Conservation (phyloP, 352 stramenopile species). For the Thalassiosira exigua region DNA sequence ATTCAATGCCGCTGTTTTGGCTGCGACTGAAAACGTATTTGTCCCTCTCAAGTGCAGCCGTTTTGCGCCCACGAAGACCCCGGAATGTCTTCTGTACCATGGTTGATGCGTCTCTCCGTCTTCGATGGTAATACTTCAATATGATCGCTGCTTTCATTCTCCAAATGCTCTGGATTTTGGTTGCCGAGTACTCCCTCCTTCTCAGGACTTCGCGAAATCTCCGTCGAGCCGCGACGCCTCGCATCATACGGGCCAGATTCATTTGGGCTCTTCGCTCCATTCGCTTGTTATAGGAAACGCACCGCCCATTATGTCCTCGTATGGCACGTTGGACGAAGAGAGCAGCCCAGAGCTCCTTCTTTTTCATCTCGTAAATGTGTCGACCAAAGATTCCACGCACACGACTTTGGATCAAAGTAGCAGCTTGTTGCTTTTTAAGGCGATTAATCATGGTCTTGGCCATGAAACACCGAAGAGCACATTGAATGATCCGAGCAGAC, state of each 20-base stretch:
- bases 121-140: constrained; percentile 58
- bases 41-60: constrained; percentile 88
- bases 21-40: constrained; percentile 94
- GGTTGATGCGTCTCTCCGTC: constrained; percentile 82
- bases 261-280: constrained; percentile 87
- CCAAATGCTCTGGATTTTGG: constrained; percentile 87
- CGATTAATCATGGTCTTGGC: constrained; percentile 87
- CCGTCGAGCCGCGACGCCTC: constrained; percentile 85
- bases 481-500: constrained; percentile 89
- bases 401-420: constrained; percentile 88
- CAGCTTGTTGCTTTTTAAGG: constrained; percentile 86
- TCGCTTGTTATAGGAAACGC: constrained; percentile 85
- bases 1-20: constrained; percentile 93
- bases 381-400: constrained; percentile 88
- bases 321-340: constrained; percentile 91
- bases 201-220: constrained; percentile 79
- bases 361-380: constrained; percentile 66
- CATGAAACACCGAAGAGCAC: constrained; percentile 89
- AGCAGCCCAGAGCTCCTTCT: constrained; percentile 90
- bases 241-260: constrained; percentile 89
- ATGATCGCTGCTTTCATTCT: constrained; percentile 82
- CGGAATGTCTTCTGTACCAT: constrained; percentile 90
- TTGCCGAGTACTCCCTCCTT: constrained; percentile 79
- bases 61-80: constrained; percentile 87
- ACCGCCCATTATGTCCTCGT: constrained; percentile 89